A percentile compares a stretch with the other conserved stretches of the same genome.
phyloP scores from a whole-genome alignment of 768 basidiomycete genomes.

The Leccinum imitatum region DNA sequence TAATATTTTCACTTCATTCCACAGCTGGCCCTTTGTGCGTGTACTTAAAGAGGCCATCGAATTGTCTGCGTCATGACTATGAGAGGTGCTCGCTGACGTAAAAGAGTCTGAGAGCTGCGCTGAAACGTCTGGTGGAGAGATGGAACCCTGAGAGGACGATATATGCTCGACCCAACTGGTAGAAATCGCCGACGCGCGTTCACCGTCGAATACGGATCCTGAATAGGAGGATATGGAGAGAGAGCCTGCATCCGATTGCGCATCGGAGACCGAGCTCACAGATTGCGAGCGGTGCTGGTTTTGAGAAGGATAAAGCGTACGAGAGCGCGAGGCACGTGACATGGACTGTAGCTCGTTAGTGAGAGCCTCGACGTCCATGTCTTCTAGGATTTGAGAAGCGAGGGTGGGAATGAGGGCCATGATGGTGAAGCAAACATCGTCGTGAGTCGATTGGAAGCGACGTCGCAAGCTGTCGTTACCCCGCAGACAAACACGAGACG shows the following conservation, averaged over 20 bases:
- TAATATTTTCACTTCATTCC: conserved; percentile 86
- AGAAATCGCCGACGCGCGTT: conserved; percentile 37
- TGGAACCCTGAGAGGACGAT: conserved; percentile 18
- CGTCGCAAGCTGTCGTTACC: conserved; percentile 52
- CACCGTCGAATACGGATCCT: conserved; percentile 38
- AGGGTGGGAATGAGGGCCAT: conserved; percentile 70
- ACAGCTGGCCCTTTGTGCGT: conserved; percentile 77
- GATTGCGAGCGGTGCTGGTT: conserved; percentile 28
- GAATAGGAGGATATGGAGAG: conserved; percentile 40
- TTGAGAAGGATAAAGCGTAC: conserved; percentile 11
- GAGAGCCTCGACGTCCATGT: conserved; percentile 75
- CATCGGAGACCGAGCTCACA: conserved; percentile 40
- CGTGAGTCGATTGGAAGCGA: conserved; percentile 74
- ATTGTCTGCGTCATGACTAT: conserved; percentile 22
- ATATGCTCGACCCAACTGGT: conserved; percentile 48
- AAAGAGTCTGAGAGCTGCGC: conserved; percentile 42
- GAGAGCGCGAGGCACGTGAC: conserved; percentile 36
- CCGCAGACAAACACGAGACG: conserved; percentile 4
- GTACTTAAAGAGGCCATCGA: conserved; percentile 22
- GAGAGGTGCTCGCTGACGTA: conserved; percentile 37
- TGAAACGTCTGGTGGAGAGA: conserved; percentile 9
- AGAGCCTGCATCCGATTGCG: conserved; percentile 45
- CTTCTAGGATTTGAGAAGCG: conserved; percentile 58
- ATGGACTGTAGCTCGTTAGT: conserved; percentile 54
- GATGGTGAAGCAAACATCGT: conserved; percentile 74